Evolutionary conservation across 2,329 filamentous ascomycete species (phyloP), one percentile per base, ranked within the genome.

Genomic region (Fusarium decemcellulare): DNA sequence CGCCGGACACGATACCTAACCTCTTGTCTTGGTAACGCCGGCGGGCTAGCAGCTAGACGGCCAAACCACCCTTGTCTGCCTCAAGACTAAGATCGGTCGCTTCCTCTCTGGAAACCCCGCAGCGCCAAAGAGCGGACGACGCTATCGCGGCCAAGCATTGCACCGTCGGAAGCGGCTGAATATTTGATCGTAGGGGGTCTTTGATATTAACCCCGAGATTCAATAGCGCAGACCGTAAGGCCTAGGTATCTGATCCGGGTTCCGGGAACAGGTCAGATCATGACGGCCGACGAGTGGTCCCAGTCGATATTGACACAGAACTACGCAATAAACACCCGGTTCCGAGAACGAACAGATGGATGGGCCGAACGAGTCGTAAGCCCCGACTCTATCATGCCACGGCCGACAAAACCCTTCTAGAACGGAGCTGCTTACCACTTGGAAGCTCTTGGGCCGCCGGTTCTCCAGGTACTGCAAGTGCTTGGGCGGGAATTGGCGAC

Each of bases 371-470:
- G 46, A 2, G 16, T 14, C 12, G 46, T 32, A 36, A 14, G 27
- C 11, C 11, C 12, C 12, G 12, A 8, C 36, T 10, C 23, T 18
- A 46, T 59, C 23, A 52, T 52, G 39, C 46, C 42, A 54, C 44
- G 43, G 34, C 60, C 48, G 36, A 12, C 32, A 51, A 52, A 69
- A 67, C 5, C 30, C 62, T 70, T 70, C 66, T 69, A 67, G 66
- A 67, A 68, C 61, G 66, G 66, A 70, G 61, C n/a, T 58, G 32
- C 18, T 66, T 70, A 37, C 66, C 62, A 36, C 12, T 34, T 34
- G 9, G 32, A 34, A 34, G 12, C 9, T 12, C 8, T 12, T 34
- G 12, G 32, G 9, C 32, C 9, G 8, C 12, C 12, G 32, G 12
- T 9, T 34, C 12, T 34, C 32, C 32, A 34, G 8, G 23, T 23